Base-by-base conservation (phyloP, 1,284 basidiomycete species). In the Cutaneotrichosporon sp. region DNA sequence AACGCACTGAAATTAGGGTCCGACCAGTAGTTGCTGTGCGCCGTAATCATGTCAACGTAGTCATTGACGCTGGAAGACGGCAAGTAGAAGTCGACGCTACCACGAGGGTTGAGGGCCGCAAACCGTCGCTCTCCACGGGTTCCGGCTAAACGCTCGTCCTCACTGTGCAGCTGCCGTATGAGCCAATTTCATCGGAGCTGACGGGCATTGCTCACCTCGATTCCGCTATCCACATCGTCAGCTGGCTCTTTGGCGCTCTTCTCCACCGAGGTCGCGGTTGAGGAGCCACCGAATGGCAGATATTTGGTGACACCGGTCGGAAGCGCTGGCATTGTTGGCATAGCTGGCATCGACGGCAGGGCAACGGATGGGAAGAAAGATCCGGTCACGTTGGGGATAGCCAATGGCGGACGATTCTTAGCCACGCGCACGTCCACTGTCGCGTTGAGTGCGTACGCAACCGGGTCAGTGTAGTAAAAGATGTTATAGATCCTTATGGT, bases 401-500 rank as follows among this genome's bases (percentile, higher is more conserved):
- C 68, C 0, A 77, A 63, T 4, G 78, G 78, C 9, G 71, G 69
- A 7, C 76, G 65, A 8, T 65, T 61, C 41, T 68, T 70, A 0
- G 75, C 75, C 11, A 72, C 62, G 27, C 68, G 67, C 24, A 56
- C 62, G 47, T 73, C 71, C 26, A 73, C 67, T 16, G 70, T 62
- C 0, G 74, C 68, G 51, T 76, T 75, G n/a, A 74, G 64, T 12
- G 66, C 62, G 52, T 75, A 69, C 64, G 77, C 78, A 35, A 81
- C 75, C 0, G 80, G 79, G 61, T 81, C 79, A 26, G 78, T 77
- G 25, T 70, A 71, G 60, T 79, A 76, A 61, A 79, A 79, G 41
- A 80, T 74, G 63, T 81, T 81, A 67, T 80, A 74, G 2, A 74
- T 56, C 3, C 60, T 64, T 38, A n/a, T 10, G 1, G 41, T 52